phyloP scores from a whole-genome alignment of 768 basidiomycete species.

The Tricholoma terreum region DNA sequence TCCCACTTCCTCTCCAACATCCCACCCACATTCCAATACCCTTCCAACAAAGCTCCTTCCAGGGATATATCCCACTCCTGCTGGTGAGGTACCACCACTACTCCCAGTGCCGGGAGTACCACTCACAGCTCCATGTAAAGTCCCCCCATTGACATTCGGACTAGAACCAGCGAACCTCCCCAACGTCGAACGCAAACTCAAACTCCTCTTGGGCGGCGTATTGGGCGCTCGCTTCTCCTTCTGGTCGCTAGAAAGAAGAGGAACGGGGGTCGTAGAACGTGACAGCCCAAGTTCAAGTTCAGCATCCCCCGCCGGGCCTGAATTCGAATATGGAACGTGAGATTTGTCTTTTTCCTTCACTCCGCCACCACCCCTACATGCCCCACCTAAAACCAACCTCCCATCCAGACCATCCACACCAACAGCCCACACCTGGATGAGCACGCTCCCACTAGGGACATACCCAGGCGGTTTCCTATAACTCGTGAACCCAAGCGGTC shows the following conservation, averaged over 20 bases:
- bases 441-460: constrained; percentile 63
- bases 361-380: constrained; percentile 12
- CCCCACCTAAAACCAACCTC: constrained; percentile 49
- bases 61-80: constrained; percentile 74
- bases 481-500: constrained; percentile 61
- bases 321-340: not conserved
- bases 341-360: constrained; percentile 4
- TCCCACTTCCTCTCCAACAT: constrained; percentile 62
- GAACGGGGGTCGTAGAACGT: constrained; percentile 5
- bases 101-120: not conserved
- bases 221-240: not conserved
- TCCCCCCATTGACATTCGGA: not conserved
- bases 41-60: constrained; percentile 86
- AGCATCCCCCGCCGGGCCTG: not conserved
- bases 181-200: constrained; percentile 18
- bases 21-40: constrained; percentile 80
- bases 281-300: not conserved
- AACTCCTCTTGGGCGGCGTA: constrained; percentile 15
- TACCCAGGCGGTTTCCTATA: constrained; percentile 72
- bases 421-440: constrained; percentile 91
- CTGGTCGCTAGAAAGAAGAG: not conserved
- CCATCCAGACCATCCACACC: constrained; percentile 76
- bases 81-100: constrained; percentile 9
- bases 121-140: not conserved
- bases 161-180: constrained; percentile 11